These are phyloP conservation scores for Sporobolus alterniflorus DNA, from an alignment of 202 grass and related monocot genomes.

Conservation along the genomic window DNA sequence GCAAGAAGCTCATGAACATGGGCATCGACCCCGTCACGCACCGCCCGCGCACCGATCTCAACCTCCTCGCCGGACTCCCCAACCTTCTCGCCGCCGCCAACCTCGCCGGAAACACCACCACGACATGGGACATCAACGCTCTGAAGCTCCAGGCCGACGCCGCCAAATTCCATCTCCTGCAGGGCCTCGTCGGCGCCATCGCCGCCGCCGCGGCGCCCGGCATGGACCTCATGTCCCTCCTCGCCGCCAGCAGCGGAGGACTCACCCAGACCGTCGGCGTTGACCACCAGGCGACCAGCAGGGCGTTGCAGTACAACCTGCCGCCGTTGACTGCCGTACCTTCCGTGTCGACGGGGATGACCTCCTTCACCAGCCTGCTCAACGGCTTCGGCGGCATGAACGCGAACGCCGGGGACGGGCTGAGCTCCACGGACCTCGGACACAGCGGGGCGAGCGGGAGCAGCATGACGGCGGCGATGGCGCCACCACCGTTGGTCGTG, in stretches of 20 bases:
- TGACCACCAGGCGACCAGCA: conserved; percentile 31
- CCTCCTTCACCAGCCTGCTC: conserved; percentile 13
- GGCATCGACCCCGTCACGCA: conserved; percentile 96
- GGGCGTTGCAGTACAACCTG: conserved; percentile 38
- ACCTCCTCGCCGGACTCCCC: conserved; percentile 54
- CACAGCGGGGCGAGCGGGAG: conserved; percentile 34
- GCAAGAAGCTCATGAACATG: conserved; percentile 76
- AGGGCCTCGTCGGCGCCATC: conserved; percentile 65
- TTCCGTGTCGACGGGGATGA: conserved; percentile 22
- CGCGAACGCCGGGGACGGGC: conserved; percentile 1
- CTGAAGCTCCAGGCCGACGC: conserved; percentile 89
- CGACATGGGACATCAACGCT: conserved; percentile 56
- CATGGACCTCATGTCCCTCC: conserved; percentile 57
- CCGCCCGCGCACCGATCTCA: conserved; percentile 63
- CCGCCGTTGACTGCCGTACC: conserved; percentile 42
- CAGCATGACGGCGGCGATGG: conserved; percentile 18
- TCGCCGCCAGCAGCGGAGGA: conserved; percentile 24
- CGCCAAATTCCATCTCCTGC: conserved; percentile 78
- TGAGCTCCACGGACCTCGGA: conserved; percentile 52
- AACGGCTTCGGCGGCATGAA: not conserved
- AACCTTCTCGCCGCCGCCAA: conserved; percentile 49
- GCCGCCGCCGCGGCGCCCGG: conserved; percentile 10
- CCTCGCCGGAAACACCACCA: not conserved
- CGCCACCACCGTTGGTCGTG: conserved; percentile 14
- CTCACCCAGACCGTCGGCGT: not conserved